A percentile compares a stretch with the other conserved stretches of the same genome.
Evolutionary conservation across 495 filamentous ascomycete species (phyloP).

Genomic region (Trichoderma orchidacearum): DNA sequence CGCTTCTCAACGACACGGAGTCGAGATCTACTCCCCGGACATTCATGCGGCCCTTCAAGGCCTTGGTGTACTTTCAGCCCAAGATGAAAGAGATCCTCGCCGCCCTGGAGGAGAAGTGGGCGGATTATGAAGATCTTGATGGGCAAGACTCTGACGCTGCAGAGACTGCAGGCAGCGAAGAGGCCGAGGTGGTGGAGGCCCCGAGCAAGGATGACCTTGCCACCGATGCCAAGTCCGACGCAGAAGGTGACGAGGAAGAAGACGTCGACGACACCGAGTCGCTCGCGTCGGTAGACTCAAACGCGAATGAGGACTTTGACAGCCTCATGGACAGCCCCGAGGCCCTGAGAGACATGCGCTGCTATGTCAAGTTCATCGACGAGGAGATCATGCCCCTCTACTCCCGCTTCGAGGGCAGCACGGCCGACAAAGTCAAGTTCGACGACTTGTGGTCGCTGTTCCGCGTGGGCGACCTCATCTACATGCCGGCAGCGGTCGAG

Average conservation of each 20-base stretch:
- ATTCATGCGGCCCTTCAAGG: conserved; percentile 24
- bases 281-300: conserved; percentile 2
- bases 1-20: conserved; percentile 11
- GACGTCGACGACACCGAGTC: conserved; percentile 11
- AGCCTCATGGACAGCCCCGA: conserved; percentile 15
- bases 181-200: conserved; percentile 9
- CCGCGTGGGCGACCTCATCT: conserved; percentile 19
- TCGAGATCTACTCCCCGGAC: conserved; percentile 14
- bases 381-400: conserved; percentile 20
- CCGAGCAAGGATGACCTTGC: conserved; percentile 2
- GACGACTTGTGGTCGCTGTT: conserved; percentile 25
- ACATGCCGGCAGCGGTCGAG: conserved; percentile 13
- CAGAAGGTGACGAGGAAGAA: conserved; percentile 1
- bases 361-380: conserved; percentile 22
- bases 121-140: conserved; percentile 14
- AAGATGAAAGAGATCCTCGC: conserved; percentile 19
- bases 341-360: conserved; percentile 18
- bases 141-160: conserved; percentile 4
- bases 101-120: conserved; percentile 23
- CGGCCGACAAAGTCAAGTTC: conserved; percentile 12
- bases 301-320: conserved; percentile 15
- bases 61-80: conserved; percentile 22
- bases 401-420: conserved; percentile 9
- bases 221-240: conserved; percentile 1
- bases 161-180: conserved; percentile 3